Evolutionary conservation across 768 basidiomycete genomes (phyloP).

Genomic region (Kwoniella heveanensis): DNA sequence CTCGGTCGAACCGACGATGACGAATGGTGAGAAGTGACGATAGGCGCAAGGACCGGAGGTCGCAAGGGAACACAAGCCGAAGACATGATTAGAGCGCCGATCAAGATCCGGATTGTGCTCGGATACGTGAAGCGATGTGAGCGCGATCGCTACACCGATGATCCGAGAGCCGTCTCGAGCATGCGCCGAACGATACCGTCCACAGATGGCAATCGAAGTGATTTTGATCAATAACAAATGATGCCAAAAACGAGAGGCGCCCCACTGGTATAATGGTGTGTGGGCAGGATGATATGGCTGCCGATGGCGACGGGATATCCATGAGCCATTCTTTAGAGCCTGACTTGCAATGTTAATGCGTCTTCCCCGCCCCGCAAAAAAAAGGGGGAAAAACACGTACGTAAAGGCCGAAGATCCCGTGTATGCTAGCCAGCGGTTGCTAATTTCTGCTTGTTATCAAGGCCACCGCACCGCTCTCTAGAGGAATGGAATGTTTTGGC

Average conservation of each 20-base stretch:
- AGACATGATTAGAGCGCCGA: not conserved
- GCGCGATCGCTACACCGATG: not conserved
- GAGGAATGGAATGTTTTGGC: not conserved
- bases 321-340: not conserved
- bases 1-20: not conserved
- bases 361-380: not conserved
- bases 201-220: too few species aligned
- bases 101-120: not conserved
- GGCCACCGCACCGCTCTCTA: not conserved
- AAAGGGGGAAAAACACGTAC: too few species aligned
- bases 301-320: too few species aligned
- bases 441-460: too few species aligned
- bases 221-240: too few species aligned
- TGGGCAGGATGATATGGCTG: not conserved
- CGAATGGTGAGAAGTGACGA: not conserved
- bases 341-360: too few species aligned
- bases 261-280: not conserved
- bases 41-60: constrained; percentile 8
- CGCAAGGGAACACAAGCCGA: not conserved
- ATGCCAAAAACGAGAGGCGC: not conserved
- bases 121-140: not conserved
- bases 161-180: not conserved
- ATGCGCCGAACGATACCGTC: too few species aligned
- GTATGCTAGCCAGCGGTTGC: not conserved
- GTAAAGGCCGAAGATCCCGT: not conserved